Conservation (phyloP, 768 basidiomycete genomes). For the Termitomyces sp. region DNA sequence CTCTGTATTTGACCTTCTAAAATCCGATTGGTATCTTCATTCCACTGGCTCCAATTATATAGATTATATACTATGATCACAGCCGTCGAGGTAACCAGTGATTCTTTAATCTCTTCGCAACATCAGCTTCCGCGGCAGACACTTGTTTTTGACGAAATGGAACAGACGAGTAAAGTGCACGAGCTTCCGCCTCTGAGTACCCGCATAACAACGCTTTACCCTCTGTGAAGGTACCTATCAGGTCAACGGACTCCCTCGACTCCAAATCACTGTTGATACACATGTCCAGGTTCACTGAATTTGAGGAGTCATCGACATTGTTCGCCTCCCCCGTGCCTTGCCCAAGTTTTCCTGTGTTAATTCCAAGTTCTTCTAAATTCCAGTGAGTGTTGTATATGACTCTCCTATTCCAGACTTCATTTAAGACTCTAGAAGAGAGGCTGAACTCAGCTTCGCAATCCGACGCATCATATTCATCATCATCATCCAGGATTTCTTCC, state of each 20-base stretch:
- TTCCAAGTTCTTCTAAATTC: background rate
- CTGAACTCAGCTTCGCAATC: background rate
- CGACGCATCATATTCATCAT: background rate
- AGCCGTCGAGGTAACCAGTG: conserved; percentile 67
- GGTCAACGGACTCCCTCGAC: conserved; percentile 1
- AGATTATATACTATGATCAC: conserved; percentile 20
- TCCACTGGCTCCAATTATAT: too few relatives aligned
- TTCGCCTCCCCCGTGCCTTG: background rate
- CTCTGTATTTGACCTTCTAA: too few relatives aligned
- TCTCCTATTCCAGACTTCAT: background rate
- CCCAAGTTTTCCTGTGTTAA: background rate
- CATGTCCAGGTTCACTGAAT: background rate
- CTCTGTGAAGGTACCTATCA: conserved; percentile 34
- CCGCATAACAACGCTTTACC: conserved; percentile 49
- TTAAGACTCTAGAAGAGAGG: background rate
- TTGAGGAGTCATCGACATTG: background rate
- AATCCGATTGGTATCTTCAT: too few relatives aligned
- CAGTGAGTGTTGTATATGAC: background rate
- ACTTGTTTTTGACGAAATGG: conserved; percentile 17
- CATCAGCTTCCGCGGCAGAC: conserved; percentile 52
- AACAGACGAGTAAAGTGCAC: background rate
- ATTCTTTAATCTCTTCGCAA: conserved; percentile 45
- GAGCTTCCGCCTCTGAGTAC: conserved; percentile 13
- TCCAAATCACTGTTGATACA: conserved; percentile 3
- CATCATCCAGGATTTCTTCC: background rate